Evolutionary conservation across 2,329 filamentous ascomycete genomes (phyloP).

Genomic region (Pseudogymnoascus sp.): DNA sequence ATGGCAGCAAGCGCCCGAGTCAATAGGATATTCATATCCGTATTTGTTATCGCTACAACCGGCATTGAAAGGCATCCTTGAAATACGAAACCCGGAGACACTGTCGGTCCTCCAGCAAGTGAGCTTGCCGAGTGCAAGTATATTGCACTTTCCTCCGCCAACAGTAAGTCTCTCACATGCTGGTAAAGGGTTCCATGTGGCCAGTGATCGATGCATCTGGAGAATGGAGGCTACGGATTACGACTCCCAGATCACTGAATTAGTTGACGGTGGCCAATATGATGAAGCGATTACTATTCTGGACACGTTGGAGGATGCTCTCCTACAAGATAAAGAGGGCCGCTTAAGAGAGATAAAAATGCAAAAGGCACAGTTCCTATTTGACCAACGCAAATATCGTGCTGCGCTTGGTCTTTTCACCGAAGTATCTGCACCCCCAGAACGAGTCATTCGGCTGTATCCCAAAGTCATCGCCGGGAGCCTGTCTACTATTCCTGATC

Average conservation of each 20-base stretch:
- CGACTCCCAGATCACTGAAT: slow-evolving; percentile 75
- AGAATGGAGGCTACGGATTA: slow-evolving; percentile 92
- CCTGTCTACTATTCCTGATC: slow-evolving; percentile 47
- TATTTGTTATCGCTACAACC: slow-evolving; percentile 84
- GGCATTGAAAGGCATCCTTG: slow-evolving; percentile 71
- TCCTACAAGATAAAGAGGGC: slow-evolving; percentile 73
- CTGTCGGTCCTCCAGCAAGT: slow-evolving; percentile 83
- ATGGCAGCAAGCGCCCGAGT: slow-evolving; percentile 80
- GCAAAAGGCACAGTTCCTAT: slow-evolving; percentile 78
- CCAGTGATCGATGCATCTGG: slow-evolving; percentile 87
- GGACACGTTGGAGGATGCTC: slow-evolving; percentile 81
- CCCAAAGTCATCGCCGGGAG: slow-evolving; percentile 77
- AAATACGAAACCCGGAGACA: slow-evolving; percentile 88
- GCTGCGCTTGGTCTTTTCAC: slow-evolving; percentile 83
- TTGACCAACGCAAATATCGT: slow-evolving; percentile 72
- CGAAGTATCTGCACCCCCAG: slow-evolving; percentile 84
- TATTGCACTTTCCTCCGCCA: slow-evolving; percentile 84
- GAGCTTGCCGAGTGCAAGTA: slow-evolving; percentile 67
- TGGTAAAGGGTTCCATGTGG: slow-evolving; percentile 89
- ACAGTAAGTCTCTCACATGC: slow-evolving; percentile 92
- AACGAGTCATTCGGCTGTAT: slow-evolving; percentile 77
- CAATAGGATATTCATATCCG: slow-evolving; percentile 91
- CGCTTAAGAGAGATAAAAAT: slow-evolving; percentile 81
- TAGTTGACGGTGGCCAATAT: slow-evolving; percentile 63
- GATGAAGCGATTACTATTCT: slow-evolving; percentile 91